These are phyloP conservation scores for Boletellus deceptivus DNA, from an alignment of 1,284 basidiomycete species.

Conservation along the genomic window DNA sequence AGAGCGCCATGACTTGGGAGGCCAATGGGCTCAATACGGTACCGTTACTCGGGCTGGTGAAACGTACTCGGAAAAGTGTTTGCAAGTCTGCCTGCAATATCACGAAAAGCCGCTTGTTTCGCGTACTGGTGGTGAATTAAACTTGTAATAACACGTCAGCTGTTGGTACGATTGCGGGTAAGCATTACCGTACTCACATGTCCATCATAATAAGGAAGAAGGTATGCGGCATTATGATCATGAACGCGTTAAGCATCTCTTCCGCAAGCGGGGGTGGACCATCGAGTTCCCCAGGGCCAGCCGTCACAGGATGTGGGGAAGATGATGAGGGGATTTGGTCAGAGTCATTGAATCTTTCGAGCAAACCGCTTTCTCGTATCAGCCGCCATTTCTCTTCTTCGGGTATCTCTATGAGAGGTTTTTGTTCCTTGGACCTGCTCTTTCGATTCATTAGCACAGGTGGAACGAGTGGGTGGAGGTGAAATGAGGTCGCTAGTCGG, in stretches of 20 bases:
- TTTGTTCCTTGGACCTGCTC: constrained; percentile 15
- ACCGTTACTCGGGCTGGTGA: background rate
- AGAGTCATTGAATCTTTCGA: constrained; percentile 42
- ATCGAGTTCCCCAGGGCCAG: constrained; percentile 33
- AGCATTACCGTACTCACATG: constrained; percentile 50
- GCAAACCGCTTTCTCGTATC: constrained; percentile 63
- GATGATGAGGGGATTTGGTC: constrained; percentile 2
- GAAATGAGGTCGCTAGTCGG: background rate
- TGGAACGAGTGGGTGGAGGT: background rate
- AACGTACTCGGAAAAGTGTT: constrained; percentile 67
- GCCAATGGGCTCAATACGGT: constrained; percentile 4
- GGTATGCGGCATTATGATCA: constrained; percentile 67
- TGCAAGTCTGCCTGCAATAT: constrained; percentile 52
- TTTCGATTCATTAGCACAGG: constrained; percentile 43
- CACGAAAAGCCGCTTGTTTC: constrained; percentile 46
- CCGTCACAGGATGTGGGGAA: background rate
- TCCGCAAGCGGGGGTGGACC: constrained; percentile 51
- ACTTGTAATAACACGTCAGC: constrained; percentile 36
- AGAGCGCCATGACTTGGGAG: constrained; percentile 59
- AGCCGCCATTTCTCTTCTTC: constrained; percentile 77
- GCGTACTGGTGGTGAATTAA: constrained; percentile 76
- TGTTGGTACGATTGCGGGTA: constrained; percentile 1
- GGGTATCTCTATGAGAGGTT: constrained; percentile 48
- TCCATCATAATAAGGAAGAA: constrained; percentile 75
- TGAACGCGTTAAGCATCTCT: constrained; percentile 62